phyloP scores from a whole-genome alignment of 129 eudicot genomes.

The Lonicera japonica region DNA sequence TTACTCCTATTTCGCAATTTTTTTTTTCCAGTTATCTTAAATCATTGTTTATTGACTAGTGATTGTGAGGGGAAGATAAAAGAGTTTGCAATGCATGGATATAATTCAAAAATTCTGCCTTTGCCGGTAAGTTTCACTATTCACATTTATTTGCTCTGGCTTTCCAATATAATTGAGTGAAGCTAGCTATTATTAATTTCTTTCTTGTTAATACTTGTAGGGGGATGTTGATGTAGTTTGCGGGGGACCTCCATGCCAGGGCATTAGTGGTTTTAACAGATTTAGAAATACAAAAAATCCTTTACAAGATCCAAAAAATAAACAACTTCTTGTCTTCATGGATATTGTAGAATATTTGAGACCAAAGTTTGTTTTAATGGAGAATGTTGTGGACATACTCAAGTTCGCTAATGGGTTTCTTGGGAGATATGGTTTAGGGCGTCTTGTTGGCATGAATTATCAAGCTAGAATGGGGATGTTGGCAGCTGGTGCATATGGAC shows the following conservation, averaged over 20 bases:
- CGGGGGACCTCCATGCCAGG: constrained; percentile 98
- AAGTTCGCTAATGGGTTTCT: constrained; percentile 62
- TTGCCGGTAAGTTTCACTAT: constrained; percentile 58
- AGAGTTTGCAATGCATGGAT: constrained; percentile 53
- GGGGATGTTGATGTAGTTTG: constrained; percentile 74
- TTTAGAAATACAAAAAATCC: constrained; percentile 56
- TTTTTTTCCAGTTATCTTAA: background rate
- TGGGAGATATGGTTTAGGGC: constrained; percentile 68
- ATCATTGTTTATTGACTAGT: constrained; percentile 21
- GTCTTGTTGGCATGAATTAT: constrained; percentile 65
- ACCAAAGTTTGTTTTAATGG: constrained; percentile 75
- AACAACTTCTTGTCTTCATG: constrained; percentile 73
- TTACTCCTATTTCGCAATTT: background rate
- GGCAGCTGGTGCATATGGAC: constrained; percentile 91
- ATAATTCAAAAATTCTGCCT: constrained; percentile 54
- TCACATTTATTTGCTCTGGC: background rate
- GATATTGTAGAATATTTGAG: constrained; percentile 51
- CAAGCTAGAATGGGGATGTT: constrained; percentile 76
- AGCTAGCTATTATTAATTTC: background rate
- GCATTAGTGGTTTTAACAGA: constrained; percentile 85
- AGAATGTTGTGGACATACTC: constrained; percentile 74
- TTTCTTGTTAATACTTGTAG: constrained; percentile 12
- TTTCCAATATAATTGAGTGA: background rate
- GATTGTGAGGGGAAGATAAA: constrained; percentile 45
- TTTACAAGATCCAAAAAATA: constrained; percentile 56